Base-by-base conservation (phyloP, 2,329 filamentous ascomycete species). In the Cryphonectria radicalis region DNA sequence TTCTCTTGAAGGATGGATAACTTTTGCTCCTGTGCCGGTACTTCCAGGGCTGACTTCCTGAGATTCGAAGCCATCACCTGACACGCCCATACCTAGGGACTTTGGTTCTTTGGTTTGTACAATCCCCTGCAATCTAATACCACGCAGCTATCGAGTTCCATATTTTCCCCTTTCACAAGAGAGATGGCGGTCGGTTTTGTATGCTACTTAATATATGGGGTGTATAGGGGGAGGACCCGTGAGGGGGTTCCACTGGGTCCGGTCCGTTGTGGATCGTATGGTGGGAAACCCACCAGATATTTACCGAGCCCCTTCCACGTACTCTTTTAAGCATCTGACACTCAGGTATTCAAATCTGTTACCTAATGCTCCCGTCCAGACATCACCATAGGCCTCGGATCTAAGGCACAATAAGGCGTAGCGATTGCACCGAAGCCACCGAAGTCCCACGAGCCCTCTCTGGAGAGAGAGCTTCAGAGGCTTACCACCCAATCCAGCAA, bases 141-240 rank as follows among this genome's bases (percentile, higher is more conserved):
- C 17, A 19, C 6, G 28, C 28, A 35, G 14, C 19, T 4, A 19
- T 17, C 59, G 35, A 35, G 59, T 62, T 62, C 59, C 59, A 62
- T 62, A 40, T 62, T 62, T 62, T 19, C 59, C 59, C 59, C 59
- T 40, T 62, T 62, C 11, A 60, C 59, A 62, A 62, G 35, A 40
- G 59, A 62, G 59, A 62, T 62, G 4, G 59, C 32, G 59, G 59
- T 40, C 59, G 32, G 32, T 40, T 40, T 40, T 59, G 55, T 59
- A 59, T 57, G 53, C n/a, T 57, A 40, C 37, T 40, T 11, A 40
- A 40, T 40, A 40, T 11, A 57, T 50, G 46, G 22, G 10, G 28
- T 59, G 28, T 62, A 40, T 62, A 62, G 32, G 35, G 59, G 59
- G 59, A 62, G 17, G 35, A 10, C 35, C 59, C 59, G 59, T 19